Conservation (phyloP, 1,139 yeast species). For the Diutina siamensis region DNA sequence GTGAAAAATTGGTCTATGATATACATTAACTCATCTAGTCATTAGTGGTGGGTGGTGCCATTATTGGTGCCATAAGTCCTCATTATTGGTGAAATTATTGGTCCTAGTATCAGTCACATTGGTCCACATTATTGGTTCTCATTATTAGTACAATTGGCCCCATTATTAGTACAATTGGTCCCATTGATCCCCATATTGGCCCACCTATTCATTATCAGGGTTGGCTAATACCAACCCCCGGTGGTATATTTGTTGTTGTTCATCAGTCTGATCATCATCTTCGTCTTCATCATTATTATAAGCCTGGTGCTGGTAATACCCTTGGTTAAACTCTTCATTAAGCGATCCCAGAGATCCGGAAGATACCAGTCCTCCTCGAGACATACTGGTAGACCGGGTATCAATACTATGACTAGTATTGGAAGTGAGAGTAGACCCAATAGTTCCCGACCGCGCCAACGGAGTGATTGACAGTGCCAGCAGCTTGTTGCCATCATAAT, state of each 20-base stretch:
- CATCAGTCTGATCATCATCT: neutral
- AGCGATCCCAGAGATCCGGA: neutral
- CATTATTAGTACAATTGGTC: no score
- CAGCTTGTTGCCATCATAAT: neutral
- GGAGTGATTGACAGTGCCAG: neutral
- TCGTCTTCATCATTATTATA: slow-evolving; percentile 3
- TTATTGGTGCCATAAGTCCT: no score
- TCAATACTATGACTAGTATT: neutral
- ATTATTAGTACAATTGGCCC: no score
- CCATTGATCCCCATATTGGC: neutral
- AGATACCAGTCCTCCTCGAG: neutral
- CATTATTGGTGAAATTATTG: no score
- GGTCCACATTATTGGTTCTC: neutral
- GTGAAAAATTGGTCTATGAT: neutral
- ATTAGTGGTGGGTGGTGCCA: neutral
- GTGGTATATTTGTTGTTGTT: neutral
- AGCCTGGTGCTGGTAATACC: slow-evolving; percentile 5
- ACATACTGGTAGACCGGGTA: neutral
- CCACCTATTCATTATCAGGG: neutral
- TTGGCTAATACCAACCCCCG: slow-evolving; percentile 4
- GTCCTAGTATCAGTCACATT: no score
- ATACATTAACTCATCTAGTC: neutral
- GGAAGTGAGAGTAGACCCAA: neutral
- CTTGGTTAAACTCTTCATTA: neutral
- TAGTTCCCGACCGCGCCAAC: slow-evolving; percentile 2